Conservation (phyloP, 805 yeast species). For the Candida ficus region DNA sequence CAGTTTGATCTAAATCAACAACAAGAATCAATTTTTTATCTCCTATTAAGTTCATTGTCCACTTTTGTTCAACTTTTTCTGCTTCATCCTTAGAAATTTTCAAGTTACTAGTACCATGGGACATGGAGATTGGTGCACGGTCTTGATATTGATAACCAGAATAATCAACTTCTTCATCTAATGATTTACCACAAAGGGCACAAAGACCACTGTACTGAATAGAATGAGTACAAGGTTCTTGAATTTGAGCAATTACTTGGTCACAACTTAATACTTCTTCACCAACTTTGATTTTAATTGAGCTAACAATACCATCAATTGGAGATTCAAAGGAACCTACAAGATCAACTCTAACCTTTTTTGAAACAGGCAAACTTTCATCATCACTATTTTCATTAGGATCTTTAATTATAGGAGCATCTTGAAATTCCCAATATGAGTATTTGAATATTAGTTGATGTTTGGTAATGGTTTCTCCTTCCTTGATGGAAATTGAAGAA, state of each 20-base stretch:
- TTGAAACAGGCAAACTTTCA: conserved; percentile 14
- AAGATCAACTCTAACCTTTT: conserved; percentile 50
- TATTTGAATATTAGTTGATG: conserved; percentile 36
- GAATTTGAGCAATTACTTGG: conserved; percentile 49
- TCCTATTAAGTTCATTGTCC: conserved; percentile 54
- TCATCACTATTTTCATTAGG: conserved; percentile 20
- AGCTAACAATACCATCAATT: conserved; percentile 59
- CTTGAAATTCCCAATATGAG: conserved; percentile 41
- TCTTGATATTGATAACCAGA: conserved; percentile 50
- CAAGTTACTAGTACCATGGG: conserved; percentile 81
- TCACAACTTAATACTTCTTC: conserved; percentile 48
- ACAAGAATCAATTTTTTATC: conserved; percentile 78
- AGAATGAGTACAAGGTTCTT: conserved; percentile 86
- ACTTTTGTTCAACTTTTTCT: conserved; percentile 64
- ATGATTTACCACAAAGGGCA: conserved; percentile 30
- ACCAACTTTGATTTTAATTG: conserved; percentile 46
- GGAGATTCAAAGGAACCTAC: conserved; percentile 83
- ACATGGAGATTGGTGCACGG: conserved; percentile 81
- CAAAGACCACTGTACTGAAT: conserved; percentile 56
- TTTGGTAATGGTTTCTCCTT: conserved; percentile 30
- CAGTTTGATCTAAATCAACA: conserved; percentile 96
- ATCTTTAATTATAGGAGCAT: conserved; percentile 26
- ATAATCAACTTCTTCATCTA: conserved; percentile 71
- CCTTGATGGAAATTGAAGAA: conserved; percentile 27
- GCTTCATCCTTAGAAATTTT: conserved; percentile 87